Evolutionary conservation across 257 asterid genomes (phyloP).

Genomic region (Mentha longifolia): DNA sequence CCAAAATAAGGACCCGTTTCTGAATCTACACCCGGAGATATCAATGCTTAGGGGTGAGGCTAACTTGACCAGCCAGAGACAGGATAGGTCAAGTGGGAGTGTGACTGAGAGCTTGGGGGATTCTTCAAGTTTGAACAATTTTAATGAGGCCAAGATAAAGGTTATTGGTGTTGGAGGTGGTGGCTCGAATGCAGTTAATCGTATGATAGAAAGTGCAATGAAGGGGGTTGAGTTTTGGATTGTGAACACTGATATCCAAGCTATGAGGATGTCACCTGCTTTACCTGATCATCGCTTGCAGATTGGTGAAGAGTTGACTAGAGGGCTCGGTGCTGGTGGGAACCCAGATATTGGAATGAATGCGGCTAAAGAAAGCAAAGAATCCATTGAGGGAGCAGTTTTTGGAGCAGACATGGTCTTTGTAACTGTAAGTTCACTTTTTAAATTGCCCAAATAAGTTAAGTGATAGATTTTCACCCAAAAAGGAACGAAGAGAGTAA

Average conservation of each 20-base stretch:
- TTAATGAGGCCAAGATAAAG: slow-evolving; percentile 86
- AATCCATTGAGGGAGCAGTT: slow-evolving; percentile 80
- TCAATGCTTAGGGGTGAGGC: slow-evolving; percentile 83
- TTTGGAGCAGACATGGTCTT: slow-evolving; percentile 66
- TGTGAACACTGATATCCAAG: slow-evolving; percentile 92
- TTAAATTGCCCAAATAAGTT: slow-evolving; percentile 2
- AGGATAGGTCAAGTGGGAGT: slow-evolving; percentile 53
- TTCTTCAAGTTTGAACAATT: slow-evolving; percentile 48
- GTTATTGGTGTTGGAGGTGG: slow-evolving; percentile 99
- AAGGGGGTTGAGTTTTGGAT: slow-evolving; percentile 98
- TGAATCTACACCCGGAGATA: slow-evolving; percentile 83
- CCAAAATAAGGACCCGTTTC: slow-evolving; percentile 68
- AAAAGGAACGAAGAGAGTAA: not conserved
- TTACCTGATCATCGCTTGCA: slow-evolving; percentile 72
- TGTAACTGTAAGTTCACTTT: slow-evolving; percentile 53
- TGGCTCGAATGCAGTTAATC: slow-evolving; percentile 96
- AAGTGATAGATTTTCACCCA: not conserved
- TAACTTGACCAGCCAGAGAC: slow-evolving; percentile 49
- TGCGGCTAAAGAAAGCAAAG: slow-evolving; percentile 92
- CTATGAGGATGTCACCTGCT: slow-evolving; percentile 87
- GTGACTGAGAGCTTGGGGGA: slow-evolving; percentile 62
- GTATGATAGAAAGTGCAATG: slow-evolving; percentile 90
- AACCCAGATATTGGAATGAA: slow-evolving; percentile 92
- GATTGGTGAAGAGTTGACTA: slow-evolving; percentile 86
- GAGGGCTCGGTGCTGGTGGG: slow-evolving; percentile 99